Evolutionary conservation across 192 early-diverging fungal species (phyloP), one percentile per base, ranked within the genome.

Genomic region (Diversispora epigaea): DNA sequence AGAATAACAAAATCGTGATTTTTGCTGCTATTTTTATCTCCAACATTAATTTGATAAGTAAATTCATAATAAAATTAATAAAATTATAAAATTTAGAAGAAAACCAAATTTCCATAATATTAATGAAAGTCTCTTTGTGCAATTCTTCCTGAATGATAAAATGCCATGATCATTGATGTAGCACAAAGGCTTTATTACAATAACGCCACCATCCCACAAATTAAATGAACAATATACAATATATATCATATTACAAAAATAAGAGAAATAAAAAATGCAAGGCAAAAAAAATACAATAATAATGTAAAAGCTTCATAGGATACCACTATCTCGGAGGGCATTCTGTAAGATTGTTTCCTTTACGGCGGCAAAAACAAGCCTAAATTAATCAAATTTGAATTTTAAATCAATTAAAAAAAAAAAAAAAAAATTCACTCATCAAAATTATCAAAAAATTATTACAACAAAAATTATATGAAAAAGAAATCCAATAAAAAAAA

Each of bases 301-400:
- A 39, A 32, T n/a, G 10, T 60, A 4, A 8, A 15, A 39, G 10
- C 61, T 47, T 76, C 60, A 91, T 73, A 91, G 74, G 47, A 94
- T 94, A 49, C 92, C 92, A 69, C 88, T 90, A 68, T 94, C 91
- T 72, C 90, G 86, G 41, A 94, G 79, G 15, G 92, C 90, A 75
- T 94, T 94, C 80, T 95, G 94, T 67, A 96, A 80, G 66, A 95
- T 93, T 2, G 94, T 96, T 75, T 95, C 95, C 73, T 95, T 95
- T 70, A 96, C 93, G 39, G 94, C 95, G 4, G 93, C 92, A 87
- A 96, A 95, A 32, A 96, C 95, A 39, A 95, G 84, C 50, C 80
- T 83, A 77, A 44, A 60, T 60, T 60, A 8, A 19, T n/a, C 57
- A 60, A 60, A 60, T 60, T 60, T 22, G n/a, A 60, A 25, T 17